Conservation (phyloP, 768 basidiomycete species). For the Agrocybe pediades region DNA sequence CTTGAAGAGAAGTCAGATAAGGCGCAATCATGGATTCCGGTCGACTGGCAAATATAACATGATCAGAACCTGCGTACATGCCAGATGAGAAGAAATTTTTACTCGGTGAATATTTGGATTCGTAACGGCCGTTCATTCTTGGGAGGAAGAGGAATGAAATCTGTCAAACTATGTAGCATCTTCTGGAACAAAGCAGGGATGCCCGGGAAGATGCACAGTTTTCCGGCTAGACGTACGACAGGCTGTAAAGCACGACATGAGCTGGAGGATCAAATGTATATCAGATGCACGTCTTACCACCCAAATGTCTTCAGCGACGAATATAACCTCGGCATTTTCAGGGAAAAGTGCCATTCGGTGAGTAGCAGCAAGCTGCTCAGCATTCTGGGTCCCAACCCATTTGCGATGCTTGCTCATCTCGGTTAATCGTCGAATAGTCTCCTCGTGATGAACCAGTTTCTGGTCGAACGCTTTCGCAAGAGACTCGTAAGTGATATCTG, state of each 20-base stretch:
- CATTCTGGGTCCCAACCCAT: constrained; percentile 62
- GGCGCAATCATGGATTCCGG: constrained; percentile 86
- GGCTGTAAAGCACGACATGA: constrained; percentile 48
- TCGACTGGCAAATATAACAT: constrained; percentile 35
- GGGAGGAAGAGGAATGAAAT: constrained; percentile 81
- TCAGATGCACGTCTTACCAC: constrained; percentile 54
- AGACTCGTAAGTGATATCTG: constrained; percentile 90
- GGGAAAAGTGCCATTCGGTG: constrained; percentile 93
- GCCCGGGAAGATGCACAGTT: constrained; percentile 90
- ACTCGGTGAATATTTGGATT: constrained; percentile 86
- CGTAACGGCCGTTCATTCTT: constrained; percentile 70
- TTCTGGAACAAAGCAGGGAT: constrained; percentile 84
- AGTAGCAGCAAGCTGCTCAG: constrained; percentile 75
- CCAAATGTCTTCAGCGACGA: constrained; percentile 81
- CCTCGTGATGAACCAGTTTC: constrained; percentile 69
- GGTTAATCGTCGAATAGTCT: constrained; percentile 76
- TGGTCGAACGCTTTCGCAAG: constrained; percentile 85
- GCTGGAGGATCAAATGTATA: background rate
- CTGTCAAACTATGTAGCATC: constrained; percentile 73
- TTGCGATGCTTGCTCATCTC: constrained; percentile 57
- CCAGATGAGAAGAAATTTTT: constrained; percentile 4
- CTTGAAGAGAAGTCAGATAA: constrained; percentile 77
- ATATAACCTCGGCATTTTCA: constrained; percentile 73
- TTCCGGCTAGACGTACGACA: constrained; percentile 81
- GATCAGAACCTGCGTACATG: background rate